Evolutionary conservation across 306 rosid genomes (phyloP), one percentile per base, ranked within the genome.

Genomic region (Dryas octopetala): DNA sequence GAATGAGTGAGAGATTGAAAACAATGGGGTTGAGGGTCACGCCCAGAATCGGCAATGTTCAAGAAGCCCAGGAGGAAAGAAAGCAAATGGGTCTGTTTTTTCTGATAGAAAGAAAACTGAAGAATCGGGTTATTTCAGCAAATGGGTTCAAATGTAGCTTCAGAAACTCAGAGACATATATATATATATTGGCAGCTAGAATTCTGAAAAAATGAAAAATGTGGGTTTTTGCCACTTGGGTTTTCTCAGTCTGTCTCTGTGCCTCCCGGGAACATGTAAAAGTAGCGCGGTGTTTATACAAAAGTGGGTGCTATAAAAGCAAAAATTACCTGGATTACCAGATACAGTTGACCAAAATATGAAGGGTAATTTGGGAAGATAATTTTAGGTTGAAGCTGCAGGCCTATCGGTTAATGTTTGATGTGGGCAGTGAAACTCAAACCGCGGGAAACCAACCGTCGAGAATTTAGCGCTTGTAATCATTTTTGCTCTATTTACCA

Each of bases 21-120:
- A 71, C 16, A 74, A 52, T 50, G 45, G 7, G 68, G n/a, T 2
- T 23, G 9, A 74, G 62, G 78, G 85, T 80, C 67, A 86, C 76
- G 80, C 60, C 74, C 86, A 84, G 96, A 86, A 89, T 88, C 81
- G 49, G 72, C 28, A 32, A 32, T 32, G 68, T 49, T 70, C 38
- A 71, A 68, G 88, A 83, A 76, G 75, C 83, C 86, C 81, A 32
- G 71, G 85, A 73, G 86, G 74, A 81, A 91, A 83, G 85, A 79
- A 88, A 78, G 53, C 4, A 78, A 41, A 78, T 38, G 45, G 73
- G 40, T 71, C 61, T 62, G 46, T 68, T 17, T 5, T 68, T 17
- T 5, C 57, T 65, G 67, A 68, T 49, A 68, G 49, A 76, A 66
- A 62, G 59, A 52, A 74, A 52, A 50, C 23, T 8, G 47, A 65